Base-by-base conservation (phyloP, 164 flowering plant genomes). In the Macadamia tetraphylla region DNA sequence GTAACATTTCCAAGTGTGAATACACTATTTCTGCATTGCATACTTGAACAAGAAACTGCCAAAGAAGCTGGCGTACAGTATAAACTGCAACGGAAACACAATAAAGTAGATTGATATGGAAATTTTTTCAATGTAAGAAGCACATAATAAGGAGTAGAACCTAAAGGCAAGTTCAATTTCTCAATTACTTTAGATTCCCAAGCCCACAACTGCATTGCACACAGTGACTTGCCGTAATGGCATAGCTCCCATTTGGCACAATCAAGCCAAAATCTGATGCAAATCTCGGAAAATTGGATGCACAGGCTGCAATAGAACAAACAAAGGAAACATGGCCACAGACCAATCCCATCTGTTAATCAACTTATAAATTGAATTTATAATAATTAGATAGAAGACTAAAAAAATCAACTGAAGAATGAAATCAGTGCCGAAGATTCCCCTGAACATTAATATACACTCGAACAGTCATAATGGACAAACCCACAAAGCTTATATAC, bases 131-230 rank as follows among this genome's bases (percentile, higher is more conserved):
- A 51, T 3, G 40, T 64, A 51, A 64, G 32, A 14, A 58, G n/a
- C 62, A 57, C 9, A 48, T 42, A 30, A 65, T 62, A 14, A 12
- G 31, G 43, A 31, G 48, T 29, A 43, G 29, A 31, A 69, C 1
- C 10, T 17, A 52, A 67, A 72, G 12, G 18, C 18, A 53, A 70
- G 15, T 6, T 52, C 62, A 40, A 30, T 12, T 35, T 31, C 31
- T 64, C n/a, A 64, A 30, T 82, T 84, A 92, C 96, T 85, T 85
- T 73, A 79, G 90, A 79, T 80, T 87, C 66, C 92, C 94, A 0
- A 90, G 97, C 40, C 86, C 96, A 61, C 99, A 95, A 67, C 99
- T 92, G 86, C 99, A 95, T 73, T 92, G 96, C 60, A 95, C 93
- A 68, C 99, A 95, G 71, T 92, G 96, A 70, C 96, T 83, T 12